phyloP scores from a whole-genome alignment of 768 basidiomycete genomes.

The Suillus fuscotomentosus region DNA sequence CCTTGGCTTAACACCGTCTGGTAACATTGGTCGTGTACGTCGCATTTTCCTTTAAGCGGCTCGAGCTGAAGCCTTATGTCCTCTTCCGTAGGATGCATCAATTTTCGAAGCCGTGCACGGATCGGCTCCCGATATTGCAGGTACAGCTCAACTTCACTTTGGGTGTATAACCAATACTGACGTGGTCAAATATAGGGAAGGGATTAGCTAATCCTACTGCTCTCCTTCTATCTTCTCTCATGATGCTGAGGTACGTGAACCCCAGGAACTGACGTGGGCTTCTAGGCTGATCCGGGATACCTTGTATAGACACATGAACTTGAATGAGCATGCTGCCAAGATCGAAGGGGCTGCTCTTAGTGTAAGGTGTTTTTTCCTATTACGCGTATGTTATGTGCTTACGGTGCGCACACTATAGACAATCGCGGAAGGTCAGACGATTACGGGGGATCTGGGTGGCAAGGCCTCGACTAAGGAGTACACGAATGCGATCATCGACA shows the following conservation, averaged over 20 bases:
- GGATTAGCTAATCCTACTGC: conserved; percentile 99
- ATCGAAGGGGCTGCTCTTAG: conserved; percentile 91
- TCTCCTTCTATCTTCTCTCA: conserved; percentile 87
- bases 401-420: conserved; percentile 52
- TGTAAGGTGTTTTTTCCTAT: conserved; percentile 48
- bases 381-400: not conserved
- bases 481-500: conserved; percentile 82
- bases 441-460: conserved; percentile 96
- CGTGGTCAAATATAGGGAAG: conserved; percentile 51
- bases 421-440: conserved; percentile 92
- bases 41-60: conserved; percentile 6
- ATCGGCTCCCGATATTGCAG: conserved; percentile 98
- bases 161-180: conserved; percentile 3
- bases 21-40: conserved; percentile 91
- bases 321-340: conserved; percentile 77
- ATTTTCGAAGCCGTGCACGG: conserved; percentile 99
- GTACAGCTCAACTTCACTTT: conserved; percentile 37
- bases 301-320: conserved; percentile 80
- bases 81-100: conserved; percentile 75
- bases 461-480: conserved; percentile 88
- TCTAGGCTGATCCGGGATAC: conserved; percentile 23
- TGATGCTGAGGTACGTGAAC: conserved; percentile 87
- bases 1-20: conserved; percentile 94
- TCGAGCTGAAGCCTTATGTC: conserved; percentile 15
- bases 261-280: not conserved